phyloP scores from a whole-genome alignment of 2,329 filamentous ascomycete genomes.

The Corniculantispora saksenae region DNA sequence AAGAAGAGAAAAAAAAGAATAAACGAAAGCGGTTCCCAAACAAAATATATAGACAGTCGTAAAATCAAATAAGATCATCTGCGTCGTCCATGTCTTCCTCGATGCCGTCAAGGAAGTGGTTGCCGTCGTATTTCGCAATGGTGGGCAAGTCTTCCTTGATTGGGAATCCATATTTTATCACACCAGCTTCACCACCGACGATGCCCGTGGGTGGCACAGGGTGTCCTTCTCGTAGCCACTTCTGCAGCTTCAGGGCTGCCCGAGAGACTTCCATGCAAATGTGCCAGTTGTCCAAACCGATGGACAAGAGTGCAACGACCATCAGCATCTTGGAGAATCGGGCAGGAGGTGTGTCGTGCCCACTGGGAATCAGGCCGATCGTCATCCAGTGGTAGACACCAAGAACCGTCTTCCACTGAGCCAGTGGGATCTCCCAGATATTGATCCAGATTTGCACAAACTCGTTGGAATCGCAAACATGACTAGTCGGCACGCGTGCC shows the following conservation, averaged over 20 bases:
- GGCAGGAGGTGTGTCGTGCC: conserved; percentile 40
- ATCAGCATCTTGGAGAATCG: conserved; percentile 49
- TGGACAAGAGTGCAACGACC: conserved; percentile 44
- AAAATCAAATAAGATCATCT: neutral
- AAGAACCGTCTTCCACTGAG: conserved; percentile 47
- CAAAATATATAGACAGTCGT: neutral
- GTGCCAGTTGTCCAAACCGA: conserved; percentile 52
- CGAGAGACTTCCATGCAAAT: conserved; percentile 40
- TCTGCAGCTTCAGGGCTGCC: conserved; percentile 41
- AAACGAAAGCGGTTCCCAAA: neutral
- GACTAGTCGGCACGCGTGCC: conserved; percentile 42
- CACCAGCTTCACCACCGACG: conserved; percentile 17
- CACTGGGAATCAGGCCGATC: conserved; percentile 43
- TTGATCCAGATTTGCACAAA: conserved; percentile 48
- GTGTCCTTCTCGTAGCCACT: conserved; percentile 40
- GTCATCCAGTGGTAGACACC: conserved; percentile 53
- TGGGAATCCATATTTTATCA: conserved; percentile 15
- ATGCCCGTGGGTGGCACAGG: neutral
- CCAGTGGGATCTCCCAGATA: conserved; percentile 48
- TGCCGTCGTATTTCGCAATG: conserved; percentile 17
- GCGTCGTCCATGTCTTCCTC: conserved; percentile 18
- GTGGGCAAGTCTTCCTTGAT: conserved; percentile 18
- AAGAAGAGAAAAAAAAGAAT: neutral
- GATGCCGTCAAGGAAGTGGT: conserved; percentile 12
- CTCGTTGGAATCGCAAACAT: conserved; percentile 40